Percentiles rank a stretch among this genome's conserved stretches.
These are phyloP conservation scores for Chlamydomonas schloesseri DNA, from an alignment of 139 green algal species.

Conservation along the genomic window DNA sequence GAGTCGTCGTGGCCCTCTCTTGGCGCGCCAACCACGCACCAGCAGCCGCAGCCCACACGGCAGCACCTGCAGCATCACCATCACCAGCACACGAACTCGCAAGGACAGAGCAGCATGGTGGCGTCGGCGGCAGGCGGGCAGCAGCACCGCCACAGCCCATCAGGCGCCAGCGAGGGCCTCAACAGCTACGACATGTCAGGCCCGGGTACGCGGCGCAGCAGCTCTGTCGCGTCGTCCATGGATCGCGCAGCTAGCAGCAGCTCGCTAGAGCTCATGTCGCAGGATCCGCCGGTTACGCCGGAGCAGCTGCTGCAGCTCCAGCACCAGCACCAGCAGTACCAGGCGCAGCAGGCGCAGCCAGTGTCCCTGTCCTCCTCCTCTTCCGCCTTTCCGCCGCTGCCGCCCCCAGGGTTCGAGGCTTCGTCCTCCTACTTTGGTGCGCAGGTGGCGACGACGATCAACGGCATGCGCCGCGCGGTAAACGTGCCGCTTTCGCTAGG, in stretches of 20 bases:
- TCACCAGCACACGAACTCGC: not conserved
- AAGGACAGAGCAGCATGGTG: not conserved
- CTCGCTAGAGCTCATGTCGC: constrained; percentile 48
- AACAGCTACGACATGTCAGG: constrained; percentile 24
- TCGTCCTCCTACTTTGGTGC: constrained; percentile 36
- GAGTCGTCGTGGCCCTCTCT: constrained; percentile 63
- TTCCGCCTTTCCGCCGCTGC: constrained; percentile 10
- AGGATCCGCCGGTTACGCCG: constrained; percentile 42
- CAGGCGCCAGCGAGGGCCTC: not conserved
- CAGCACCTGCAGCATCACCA: constrained; percentile 2
- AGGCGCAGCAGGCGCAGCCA: not conserved
- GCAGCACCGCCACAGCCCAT: constrained; percentile 32
- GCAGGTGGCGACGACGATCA: constrained; percentile 53
- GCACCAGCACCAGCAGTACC: constrained; percentile 45
- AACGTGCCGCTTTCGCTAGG: constrained; percentile 54
- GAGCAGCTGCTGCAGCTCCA: constrained; percentile 50
- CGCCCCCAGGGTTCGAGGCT: constrained; percentile 19
- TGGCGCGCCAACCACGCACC: not conserved
- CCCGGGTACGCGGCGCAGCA: constrained; percentile 25
- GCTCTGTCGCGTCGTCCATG: constrained; percentile 43
- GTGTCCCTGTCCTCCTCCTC: constrained; percentile 13
- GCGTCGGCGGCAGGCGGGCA: not conserved
- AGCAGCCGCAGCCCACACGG: not conserved
- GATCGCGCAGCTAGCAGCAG: constrained; percentile 41
- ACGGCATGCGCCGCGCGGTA: constrained; percentile 53